Evolutionary conservation across 225 moss, liverwort and hornwort genomes (phyloP).

Genomic region (Lunularia cruciata): DNA sequence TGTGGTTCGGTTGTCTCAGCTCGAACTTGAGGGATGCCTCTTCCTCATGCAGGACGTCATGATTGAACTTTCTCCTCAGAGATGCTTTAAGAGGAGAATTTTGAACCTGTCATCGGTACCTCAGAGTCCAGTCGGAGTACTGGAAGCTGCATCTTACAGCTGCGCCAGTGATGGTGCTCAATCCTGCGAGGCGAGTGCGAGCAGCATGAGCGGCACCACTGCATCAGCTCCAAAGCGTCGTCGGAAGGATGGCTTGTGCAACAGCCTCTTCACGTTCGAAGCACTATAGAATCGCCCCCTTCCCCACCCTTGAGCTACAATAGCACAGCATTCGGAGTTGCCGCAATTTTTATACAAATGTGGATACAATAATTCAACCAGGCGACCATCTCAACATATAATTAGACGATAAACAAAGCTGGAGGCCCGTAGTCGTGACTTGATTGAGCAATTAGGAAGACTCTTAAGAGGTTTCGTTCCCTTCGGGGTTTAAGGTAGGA

Average conservation of each 20-base stretch:
- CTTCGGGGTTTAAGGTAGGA: slow-evolving; percentile 17
- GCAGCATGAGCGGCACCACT: slow-evolving; percentile 34
- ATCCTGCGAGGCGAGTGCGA: slow-evolving; percentile 89
- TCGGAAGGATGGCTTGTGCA: slow-evolving; percentile 31
- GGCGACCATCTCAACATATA: slow-evolving; percentile 27
- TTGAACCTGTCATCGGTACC: slow-evolving; percentile 51
- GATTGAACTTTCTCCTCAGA: slow-evolving; percentile 40
- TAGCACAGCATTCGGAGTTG: slow-evolving; percentile 12
- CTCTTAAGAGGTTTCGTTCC: slow-evolving; percentile 7
- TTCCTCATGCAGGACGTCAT: slow-evolving; percentile 53
- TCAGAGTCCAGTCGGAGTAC: slow-evolving; percentile 93
- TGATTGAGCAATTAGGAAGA: slow-evolving; percentile 30
- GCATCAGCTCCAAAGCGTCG: slow-evolving; percentile 39
- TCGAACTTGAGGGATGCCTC: slow-evolving; percentile 51
- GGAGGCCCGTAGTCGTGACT: slow-evolving; percentile 42
- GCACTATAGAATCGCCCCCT: slow-evolving; percentile 28
- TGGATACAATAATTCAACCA: slow-evolving; percentile 27
- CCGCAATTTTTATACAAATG: slow-evolving; percentile 28
- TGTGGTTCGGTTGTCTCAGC: background rate
- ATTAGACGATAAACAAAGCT: slow-evolving; percentile 39
- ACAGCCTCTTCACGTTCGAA: slow-evolving; percentile 37
- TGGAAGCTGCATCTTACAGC: slow-evolving; percentile 77
- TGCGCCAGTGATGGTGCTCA: slow-evolving; percentile 78
- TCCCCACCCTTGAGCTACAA: background rate
- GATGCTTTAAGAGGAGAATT: slow-evolving; percentile 53